Evolutionary conservation across 2,329 filamentous ascomycete genomes (phyloP), one percentile per base, ranked within the genome.

Genomic region (Diplocarpon mali): DNA sequence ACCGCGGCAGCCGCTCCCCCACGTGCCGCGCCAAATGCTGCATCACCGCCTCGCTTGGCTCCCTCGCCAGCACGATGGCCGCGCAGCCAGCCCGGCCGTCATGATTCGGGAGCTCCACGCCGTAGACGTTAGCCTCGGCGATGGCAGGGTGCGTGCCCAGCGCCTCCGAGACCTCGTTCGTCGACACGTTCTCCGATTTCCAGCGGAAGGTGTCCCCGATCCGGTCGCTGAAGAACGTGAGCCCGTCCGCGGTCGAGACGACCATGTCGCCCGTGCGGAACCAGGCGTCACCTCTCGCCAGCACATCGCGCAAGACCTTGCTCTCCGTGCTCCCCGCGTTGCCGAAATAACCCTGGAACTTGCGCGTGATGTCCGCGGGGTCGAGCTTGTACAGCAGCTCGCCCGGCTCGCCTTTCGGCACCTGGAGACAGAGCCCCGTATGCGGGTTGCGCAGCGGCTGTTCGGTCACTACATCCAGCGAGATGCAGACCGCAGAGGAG

Each of bases 251-350:
- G 52, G 88, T 83, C 66, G 73, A 75, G n/a, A 79, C 72, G 28
- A 92, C 66, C 14, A 92, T 72, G 57, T 95, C 88, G n/a, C 88
- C 88, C 0, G 85, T 83, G 17, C 86, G 78, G 69, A 88, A 93
- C 70, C 78, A 94, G 0, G 78, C 80, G 57, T 95, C 88, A 12
- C 83, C 86, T 57, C 81, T 81, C 47, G 65, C 67, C 51, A 92
- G 76, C 2, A 92, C 84, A 54, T 83, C 69, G 4, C 81, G 75
- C 49, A 92, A 62, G 38, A 94, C 73, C 65, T 94, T 94, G 52
- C 75, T 71, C 32, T 77, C 67, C 0, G 82, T 85, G 0, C 87
- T 85, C 28, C 73, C 71, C 12, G 71, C 62, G 60, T 93, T 87
- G 47, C 79, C 77, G 63, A 81, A 86, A 64, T 95, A 95, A 2